Conservation (phyloP, 75 land plant species). For the Sequoia sempervirens region DNA sequence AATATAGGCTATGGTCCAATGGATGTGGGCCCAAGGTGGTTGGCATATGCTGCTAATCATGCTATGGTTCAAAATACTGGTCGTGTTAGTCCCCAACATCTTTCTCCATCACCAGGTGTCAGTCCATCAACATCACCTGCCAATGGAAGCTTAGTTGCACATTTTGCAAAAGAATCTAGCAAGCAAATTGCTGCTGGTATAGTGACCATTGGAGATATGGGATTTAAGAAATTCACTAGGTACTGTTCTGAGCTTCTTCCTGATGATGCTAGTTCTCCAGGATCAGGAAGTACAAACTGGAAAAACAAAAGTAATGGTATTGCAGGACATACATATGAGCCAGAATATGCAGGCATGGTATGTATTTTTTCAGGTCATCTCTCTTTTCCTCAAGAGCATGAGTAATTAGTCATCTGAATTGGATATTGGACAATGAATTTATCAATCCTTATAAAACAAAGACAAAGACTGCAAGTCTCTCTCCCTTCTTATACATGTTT, state of each 20-base stretch:
- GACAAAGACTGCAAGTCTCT: background rate
- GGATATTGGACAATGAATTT: background rate
- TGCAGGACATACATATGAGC: constrained; percentile 39
- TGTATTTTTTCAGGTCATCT: constrained; percentile 12
- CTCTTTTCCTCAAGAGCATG: background rate
- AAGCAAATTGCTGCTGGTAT: constrained; percentile 85
- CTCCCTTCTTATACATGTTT: background rate
- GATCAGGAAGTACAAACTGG: constrained; percentile 43
- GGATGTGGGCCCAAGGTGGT: constrained; percentile 93
- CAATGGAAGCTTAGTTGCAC: constrained; percentile 71
- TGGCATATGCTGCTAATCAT: constrained; percentile 77
- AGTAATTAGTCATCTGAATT: background rate
- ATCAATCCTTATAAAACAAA: background rate
- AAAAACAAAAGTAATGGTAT: constrained; percentile 37
- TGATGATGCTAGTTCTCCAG: constrained; percentile 70
- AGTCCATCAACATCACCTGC: constrained; percentile 89
- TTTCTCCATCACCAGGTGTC: constrained; percentile 79
- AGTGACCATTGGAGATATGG: constrained; percentile 77
- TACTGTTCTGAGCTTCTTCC: constrained; percentile 79
- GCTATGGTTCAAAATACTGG: constrained; percentile 57
- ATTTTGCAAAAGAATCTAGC: constrained; percentile 83
- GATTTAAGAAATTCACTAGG: constrained; percentile 69
- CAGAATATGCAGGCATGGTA: constrained; percentile 80
- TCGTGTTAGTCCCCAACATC: constrained; percentile 74
- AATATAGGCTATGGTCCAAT: constrained; percentile 84